These are phyloP conservation scores for Hypholoma fasciculare DNA, from an alignment of 768 basidiomycete species.

Conservation along the genomic window DNA sequence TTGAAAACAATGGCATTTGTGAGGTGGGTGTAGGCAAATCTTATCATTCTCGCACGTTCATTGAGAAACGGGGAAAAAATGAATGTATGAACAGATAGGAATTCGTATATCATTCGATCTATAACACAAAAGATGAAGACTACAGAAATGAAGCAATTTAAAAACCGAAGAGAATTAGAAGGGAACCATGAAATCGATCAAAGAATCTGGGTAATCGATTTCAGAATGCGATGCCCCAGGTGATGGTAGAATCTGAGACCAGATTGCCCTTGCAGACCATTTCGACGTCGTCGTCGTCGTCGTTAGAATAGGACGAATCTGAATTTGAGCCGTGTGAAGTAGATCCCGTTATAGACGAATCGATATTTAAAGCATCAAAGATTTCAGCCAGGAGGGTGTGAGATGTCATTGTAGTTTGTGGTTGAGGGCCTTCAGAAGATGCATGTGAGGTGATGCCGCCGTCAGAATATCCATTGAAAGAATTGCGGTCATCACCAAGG, in stretches of 20 bases:
- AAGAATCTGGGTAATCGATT: background rate
- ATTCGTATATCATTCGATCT: background rate
- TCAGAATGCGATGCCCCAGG: slow-evolving; percentile 1
- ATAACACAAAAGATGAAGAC: background rate
- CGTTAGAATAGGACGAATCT: background rate
- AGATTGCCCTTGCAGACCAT: background rate
- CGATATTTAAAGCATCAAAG: background rate
- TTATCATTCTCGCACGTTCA: too few species aligned
- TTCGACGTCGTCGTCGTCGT: background rate
- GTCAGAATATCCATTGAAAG: background rate
- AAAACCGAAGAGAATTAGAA: background rate
- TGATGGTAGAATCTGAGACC: background rate
- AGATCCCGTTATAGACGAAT: background rate
- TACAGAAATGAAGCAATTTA: background rate
- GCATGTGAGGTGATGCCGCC: background rate
- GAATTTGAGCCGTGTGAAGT: background rate
- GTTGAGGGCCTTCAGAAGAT: background rate
- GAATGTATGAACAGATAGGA: background rate
- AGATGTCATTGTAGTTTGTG: background rate
- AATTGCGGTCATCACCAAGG: background rate
- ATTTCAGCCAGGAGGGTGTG: background rate
- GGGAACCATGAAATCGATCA: background rate
- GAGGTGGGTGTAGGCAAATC: too few species aligned
- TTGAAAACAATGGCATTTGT: too few species aligned
- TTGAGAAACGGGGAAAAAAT: too few species aligned